Evolutionary conservation across 805 yeast species (phyloP), one percentile per base, ranked within the genome.

Genomic region (Candida vartiovaarae): DNA sequence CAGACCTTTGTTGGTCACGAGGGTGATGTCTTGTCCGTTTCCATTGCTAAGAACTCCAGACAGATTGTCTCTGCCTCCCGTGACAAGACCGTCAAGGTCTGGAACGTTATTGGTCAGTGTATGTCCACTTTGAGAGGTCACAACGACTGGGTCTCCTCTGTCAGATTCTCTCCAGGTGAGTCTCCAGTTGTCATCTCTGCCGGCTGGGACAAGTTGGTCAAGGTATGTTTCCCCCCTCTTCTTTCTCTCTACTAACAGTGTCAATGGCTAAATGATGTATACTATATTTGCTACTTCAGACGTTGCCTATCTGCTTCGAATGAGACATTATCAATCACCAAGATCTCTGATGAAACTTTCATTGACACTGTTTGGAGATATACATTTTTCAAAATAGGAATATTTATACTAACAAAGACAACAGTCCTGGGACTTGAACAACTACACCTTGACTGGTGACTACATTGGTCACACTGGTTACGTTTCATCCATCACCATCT

Each of bases 241-340:
- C 39, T 36, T 25, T 26, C 15, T 25, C 24, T 24, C 34, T 34
- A 34, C 36, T 34, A 15, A 26, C 34, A 34, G 23, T 24, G 11
- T 35, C 29, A 35, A 35, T 35, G 30, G 34, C 63, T 67, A 76
- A 62, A 76, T 86, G 95, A 86, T 87, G 95, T 70, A 63, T 59
- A 27, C 55, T 66, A 83, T 91, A 93, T 93, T 91, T 91, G 99
- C 99, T 91, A 91, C 99, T 91, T 91, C 97, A 78, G 99, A 91
- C 88, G 83, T 64, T 55, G 71, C 70, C 68, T 57, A 60, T 65
- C 55, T 54, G 71, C 71, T 64, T 67, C 84, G 93, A 80, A 88
- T 91, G 99, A 93, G 97, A 91, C 95, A 82, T 81, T 74, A 68
- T 52, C 74, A 74, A 80, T 84, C 97, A 89, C 96, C 96, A 89